Conservation (phyloP, 2,329 filamentous ascomycete genomes). For the Aureobasidium lini region DNA sequence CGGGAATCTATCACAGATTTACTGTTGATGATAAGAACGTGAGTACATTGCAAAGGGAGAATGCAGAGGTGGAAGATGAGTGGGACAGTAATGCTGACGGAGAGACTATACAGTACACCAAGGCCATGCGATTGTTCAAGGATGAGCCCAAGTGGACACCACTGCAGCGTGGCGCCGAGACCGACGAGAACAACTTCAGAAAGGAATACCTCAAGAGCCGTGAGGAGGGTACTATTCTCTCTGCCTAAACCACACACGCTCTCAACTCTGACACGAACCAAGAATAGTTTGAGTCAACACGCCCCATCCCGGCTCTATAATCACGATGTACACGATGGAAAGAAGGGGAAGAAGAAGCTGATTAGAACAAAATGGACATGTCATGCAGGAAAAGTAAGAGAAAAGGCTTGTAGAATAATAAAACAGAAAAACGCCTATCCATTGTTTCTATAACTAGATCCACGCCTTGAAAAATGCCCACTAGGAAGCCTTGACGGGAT, state of each 20-base stretch:
- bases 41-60: constrained; percentile 33
- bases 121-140: constrained; percentile 94
- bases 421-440: constrained; percentile 4
- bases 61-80: background rate
- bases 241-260: background rate
- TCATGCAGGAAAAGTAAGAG: background rate
- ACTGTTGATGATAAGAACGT: constrained; percentile 90
- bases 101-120: constrained; percentile 61
- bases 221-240: constrained; percentile 11
- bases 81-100: background rate
- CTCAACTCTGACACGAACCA: background rate
- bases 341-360: background rate
- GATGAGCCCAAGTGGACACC: constrained; percentile 98
- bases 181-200: constrained; percentile 72
- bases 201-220: constrained; percentile 60
- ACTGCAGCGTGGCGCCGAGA: constrained; percentile 68
- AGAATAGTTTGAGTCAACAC: background rate
- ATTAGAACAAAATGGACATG: background rate
- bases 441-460: constrained; percentile 10
- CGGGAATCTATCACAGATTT: constrained; percentile 95
- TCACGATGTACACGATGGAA: constrained; percentile 2
- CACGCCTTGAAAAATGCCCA: constrained; percentile 5
- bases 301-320: background rate
- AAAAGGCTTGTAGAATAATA: background rate
- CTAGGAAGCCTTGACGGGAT: constrained; percentile 3